A percentile compares a stretch with the other conserved stretches of the same genome.
Conservation (phyloP, 2,329 filamentous ascomycete genomes). For the Mariannaea sp. region DNA sequence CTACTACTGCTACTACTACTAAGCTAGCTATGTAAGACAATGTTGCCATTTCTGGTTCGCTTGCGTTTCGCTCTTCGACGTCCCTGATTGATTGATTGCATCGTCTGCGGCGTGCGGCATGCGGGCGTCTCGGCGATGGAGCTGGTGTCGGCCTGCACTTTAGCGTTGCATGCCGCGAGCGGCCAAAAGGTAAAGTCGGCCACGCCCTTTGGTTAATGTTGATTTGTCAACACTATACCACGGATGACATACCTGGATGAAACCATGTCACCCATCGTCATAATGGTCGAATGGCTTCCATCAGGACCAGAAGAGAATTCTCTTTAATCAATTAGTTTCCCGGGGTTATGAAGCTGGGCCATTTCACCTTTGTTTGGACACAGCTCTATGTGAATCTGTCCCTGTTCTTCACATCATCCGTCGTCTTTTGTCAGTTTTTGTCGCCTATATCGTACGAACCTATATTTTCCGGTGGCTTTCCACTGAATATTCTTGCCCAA, state of each 20-base stretch:
- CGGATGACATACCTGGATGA: no score
- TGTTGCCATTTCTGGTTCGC: neutral
- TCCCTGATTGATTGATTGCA: constrained; percentile 5
- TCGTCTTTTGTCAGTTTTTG: neutral
- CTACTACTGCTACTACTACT: neutral
- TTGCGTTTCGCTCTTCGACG: neutral
- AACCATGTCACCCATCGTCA: neutral
- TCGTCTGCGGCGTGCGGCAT: neutral
- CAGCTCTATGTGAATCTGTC: no score
- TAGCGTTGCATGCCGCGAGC: constrained; percentile 16
- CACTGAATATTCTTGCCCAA: neutral
- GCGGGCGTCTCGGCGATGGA: neutral
- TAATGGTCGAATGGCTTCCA: neutral
- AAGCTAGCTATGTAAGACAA: no score
- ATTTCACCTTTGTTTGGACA: no score
- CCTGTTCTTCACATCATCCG: no score
- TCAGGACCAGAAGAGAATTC: neutral
- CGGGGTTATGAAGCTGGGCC: no score
- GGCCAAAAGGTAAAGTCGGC: constrained; percentile 1
- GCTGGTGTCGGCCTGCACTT: neutral
- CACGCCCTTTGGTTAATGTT: constrained; percentile 15
- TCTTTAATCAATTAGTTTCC: neutral
- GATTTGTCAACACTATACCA: constrained; percentile 20
- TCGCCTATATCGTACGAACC: neutral
- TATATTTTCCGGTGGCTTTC: neutral